Conservation (phyloP, 2,329 filamentous ascomycete species). For the Chaetoscypha palmicola region DNA sequence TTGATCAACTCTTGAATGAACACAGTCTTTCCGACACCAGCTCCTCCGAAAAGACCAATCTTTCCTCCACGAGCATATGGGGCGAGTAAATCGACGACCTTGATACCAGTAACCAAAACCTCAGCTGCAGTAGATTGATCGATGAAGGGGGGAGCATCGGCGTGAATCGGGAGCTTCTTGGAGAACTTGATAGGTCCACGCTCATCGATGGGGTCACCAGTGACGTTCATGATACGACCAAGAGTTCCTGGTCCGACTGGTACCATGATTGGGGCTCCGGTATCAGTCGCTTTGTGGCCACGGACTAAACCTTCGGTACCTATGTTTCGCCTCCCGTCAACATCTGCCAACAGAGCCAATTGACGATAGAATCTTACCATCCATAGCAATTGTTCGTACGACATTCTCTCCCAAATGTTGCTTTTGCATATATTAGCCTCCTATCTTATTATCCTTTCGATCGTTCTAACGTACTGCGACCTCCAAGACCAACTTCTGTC, state of each 20-base stretch:
- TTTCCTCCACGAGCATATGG: slow-evolving; percentile 99
- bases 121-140: slow-evolving; percentile 96
- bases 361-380: slow-evolving; percentile 58
- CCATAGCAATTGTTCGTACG: slow-evolving; percentile 99
- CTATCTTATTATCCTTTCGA: slow-evolving; percentile 14
- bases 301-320: slow-evolving; percentile 99
- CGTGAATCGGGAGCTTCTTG: slow-evolving; percentile 86
- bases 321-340: slow-evolving; percentile 33
- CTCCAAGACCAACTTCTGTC: slow-evolving; percentile 91
- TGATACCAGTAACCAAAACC: slow-evolving; percentile 98
- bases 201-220: slow-evolving; percentile 99
- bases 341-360: slow-evolving; percentile 15
- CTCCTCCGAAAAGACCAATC: slow-evolving; percentile 99
- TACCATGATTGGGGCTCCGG: slow-evolving; percentile 90
- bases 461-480: slow-evolving; percentile 66
- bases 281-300: slow-evolving; percentile 78
- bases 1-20: slow-evolving; percentile 99
- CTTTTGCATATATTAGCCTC: slow-evolving; percentile 45
- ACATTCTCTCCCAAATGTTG: slow-evolving; percentile 99
- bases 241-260: slow-evolving; percentile 90
- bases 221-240: slow-evolving; percentile 99
- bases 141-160: slow-evolving; percentile 83
- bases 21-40: slow-evolving; percentile 99
- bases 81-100: slow-evolving; percentile 98
- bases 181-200: slow-evolving; percentile 93